Evolutionary conservation across 177 flowering plant species (phyloP).

Genomic region (Vitis hybrid): DNA sequence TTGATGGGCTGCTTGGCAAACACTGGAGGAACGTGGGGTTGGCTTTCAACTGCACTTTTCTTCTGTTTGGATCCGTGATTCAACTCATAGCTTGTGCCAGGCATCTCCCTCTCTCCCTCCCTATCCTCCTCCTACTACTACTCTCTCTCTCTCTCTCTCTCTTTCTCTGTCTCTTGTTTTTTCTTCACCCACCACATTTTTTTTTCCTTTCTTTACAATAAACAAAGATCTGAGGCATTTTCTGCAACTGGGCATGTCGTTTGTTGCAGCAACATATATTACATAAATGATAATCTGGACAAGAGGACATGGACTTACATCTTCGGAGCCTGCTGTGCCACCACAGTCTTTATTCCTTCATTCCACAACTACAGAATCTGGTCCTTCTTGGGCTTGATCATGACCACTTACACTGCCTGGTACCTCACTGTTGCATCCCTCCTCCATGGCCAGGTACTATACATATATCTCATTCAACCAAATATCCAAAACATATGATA

Average conservation of each 20-base stretch:
- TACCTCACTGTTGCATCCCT: slow-evolving; percentile 90
- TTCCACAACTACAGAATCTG: slow-evolving; percentile 96
- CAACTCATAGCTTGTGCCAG: slow-evolving; percentile 99
- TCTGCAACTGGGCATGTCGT: slow-evolving; percentile 10
- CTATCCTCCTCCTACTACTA: too few relatives aligned
- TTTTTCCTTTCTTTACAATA: neutral
- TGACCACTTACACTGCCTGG: slow-evolving; percentile 99
- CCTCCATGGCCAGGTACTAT: slow-evolving; percentile 85
- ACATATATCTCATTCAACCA: too few relatives aligned
- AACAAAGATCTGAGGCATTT: slow-evolving; percentile 3
- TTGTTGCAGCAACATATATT: slow-evolving; percentile 87
- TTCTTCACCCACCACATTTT: slow-evolving; percentile 4
- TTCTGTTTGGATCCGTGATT: slow-evolving; percentile 98
- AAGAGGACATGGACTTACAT: slow-evolving; percentile 99
- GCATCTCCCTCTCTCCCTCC: slow-evolving; percentile 28
- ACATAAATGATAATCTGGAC: slow-evolving; percentile 96
- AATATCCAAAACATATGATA: neutral
- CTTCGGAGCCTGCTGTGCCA: slow-evolving; percentile 98
- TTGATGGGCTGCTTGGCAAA: slow-evolving; percentile 93
- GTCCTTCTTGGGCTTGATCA: slow-evolving; percentile 87
- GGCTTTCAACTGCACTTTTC: slow-evolving; percentile 97
- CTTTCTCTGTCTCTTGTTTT: slow-evolving; percentile 8
- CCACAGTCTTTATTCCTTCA: slow-evolving; percentile 96
- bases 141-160: neutral
- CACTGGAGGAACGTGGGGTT: slow-evolving; percentile 98